These are phyloP conservation scores for Suillus spraguei DNA, from an alignment of 768 basidiomycete genomes.

Conservation along the genomic window DNA sequence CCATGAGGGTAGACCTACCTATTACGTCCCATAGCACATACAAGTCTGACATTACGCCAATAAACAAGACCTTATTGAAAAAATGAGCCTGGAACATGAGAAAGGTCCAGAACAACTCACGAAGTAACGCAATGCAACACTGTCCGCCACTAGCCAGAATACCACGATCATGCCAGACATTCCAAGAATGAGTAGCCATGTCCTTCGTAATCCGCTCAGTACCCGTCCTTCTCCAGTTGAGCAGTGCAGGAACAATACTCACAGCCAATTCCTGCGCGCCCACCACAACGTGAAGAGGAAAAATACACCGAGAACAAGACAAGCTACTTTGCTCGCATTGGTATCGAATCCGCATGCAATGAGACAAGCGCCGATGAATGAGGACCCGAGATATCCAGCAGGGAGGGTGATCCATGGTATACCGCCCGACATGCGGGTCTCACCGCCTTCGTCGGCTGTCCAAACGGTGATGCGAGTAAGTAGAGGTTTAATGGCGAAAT, in stretches of 20 bases:
- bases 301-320: slow-evolving; percentile 78
- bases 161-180: slow-evolving; percentile 80
- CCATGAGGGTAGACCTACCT: slow-evolving; percentile 42
- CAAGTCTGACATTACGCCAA: slow-evolving; percentile 87
- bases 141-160: slow-evolving; percentile 82
- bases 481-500: not conserved
- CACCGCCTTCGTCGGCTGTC: slow-evolving; percentile 85
- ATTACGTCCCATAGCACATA: slow-evolving; percentile 90
- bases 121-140: slow-evolving; percentile 75
- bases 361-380: slow-evolving; percentile 82
- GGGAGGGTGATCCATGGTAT: slow-evolving; percentile 81
- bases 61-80: slow-evolving; percentile 63
- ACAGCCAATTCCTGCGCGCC: slow-evolving; percentile 78
- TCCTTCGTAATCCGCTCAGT: slow-evolving; percentile 41
- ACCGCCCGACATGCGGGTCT: slow-evolving; percentile 86
- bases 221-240: not conserved
- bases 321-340: slow-evolving; percentile 85
- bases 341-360: slow-evolving; percentile 91
- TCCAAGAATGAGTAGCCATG: slow-evolving; percentile 76
- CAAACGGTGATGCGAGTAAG: slow-evolving; percentile 16
- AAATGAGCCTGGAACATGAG: not conserved
- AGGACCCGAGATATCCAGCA: slow-evolving; percentile 84
- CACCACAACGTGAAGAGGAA: slow-evolving; percentile 91
- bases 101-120: slow-evolving; percentile 40
- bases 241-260: slow-evolving; percentile 29